Base-by-base conservation (phyloP, 1,284 basidiomycete genomes). In the Uromyces viciae-fabae region DNA sequence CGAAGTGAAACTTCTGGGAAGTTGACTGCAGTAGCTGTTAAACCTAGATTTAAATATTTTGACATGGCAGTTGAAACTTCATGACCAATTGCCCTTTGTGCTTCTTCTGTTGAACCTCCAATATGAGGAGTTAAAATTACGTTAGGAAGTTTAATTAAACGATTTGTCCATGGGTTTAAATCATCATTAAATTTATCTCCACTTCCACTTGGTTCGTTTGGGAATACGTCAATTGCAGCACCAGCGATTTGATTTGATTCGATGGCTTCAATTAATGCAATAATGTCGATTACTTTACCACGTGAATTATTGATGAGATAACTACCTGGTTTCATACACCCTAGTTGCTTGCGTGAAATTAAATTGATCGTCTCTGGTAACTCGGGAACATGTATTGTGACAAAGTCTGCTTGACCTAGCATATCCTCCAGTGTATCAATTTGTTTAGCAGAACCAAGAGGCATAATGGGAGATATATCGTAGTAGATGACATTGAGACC, bases 271-370 rank as follows among this genome's bases (percentile, higher is more conserved):
- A 95, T 89, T 83, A 99, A 90, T 1, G 94, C 95, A 33, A 92
- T 92, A 83, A 99, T 94, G 87, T 99, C 94, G 84, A 99, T 93
- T 74, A 99, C 95, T 84, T 90, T 91, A 82, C 96, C 96, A 82
- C 96, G 93, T 9, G 96, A 94, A 85, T 99, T 99, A 89, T 99
- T 99, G 87, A 99, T 92, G 82, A 99, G 90, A 88, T 97, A 99
- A 0, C 95, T 88, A 62, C 96, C 95, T 86, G 91, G 89, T 88
- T 98, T 98, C 96, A 99, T 99, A 85, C 90, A 88, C n/a, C 89
- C 88, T 68, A 99, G 89, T 87, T 98, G 90, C 73, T 88, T 87
- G 46, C 87, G 86, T 22, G 91, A 91, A 84, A 99, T 98, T 92
- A 99, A 92, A 86, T 95, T 93, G 86, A 91, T 93, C 43, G 97